Base-by-base conservation (phyloP, 2,329 filamentous ascomycete genomes). In the Capronia epimyces region DNA sequence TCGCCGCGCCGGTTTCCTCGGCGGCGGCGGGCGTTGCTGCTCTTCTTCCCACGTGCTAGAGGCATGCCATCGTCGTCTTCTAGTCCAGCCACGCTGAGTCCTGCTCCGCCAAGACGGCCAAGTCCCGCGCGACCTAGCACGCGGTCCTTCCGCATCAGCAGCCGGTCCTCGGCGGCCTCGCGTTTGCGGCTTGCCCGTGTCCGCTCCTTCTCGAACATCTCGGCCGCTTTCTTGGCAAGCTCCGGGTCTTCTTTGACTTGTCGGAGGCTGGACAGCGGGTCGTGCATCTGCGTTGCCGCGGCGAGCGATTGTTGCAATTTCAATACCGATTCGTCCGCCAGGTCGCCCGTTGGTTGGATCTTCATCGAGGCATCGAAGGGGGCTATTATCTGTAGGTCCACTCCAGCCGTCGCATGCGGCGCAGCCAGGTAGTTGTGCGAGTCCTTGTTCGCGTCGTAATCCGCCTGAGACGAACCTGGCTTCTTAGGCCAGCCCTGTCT, bases 341-440 rank as follows among this genome's bases (percentile, higher is more conserved):
- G 72, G 52, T 75, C 69, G 10, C 74, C 72, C 2, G 79, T 75
- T 1, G 80, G 78, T 16, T 76, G 72, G 39, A 85, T 71, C 10
- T 73, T 74, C 16, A 86, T 72, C 3, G 74, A 74, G 13, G 80
- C 74, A 9, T 82, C 84, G 53, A 84, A 70, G 58, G 83, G 82
- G 56, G 81, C 79, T 9, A 80, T 79, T 43, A 83, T 70, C 55
- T 80, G 76, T 61, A 84, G 74, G 20, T 82, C 72, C 31, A 75
- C 74, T 1, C 78, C 76, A 12, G 75, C 72, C 59, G 80, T 75
- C 40, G 79, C 72, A 40, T 63, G 61, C 0, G 81, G 79, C 3
- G 79, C 78, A 24, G 76, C 77, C 16, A 86, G 72, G 62, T 83
- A 86, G 44, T 80, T 83, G 59, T 81, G 81, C 12, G 80, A 76